Percentiles rank a stretch among this genome's conserved stretches.
Conservation (phyloP, 106 monocot genomes). For the Allium cepa region DNA sequence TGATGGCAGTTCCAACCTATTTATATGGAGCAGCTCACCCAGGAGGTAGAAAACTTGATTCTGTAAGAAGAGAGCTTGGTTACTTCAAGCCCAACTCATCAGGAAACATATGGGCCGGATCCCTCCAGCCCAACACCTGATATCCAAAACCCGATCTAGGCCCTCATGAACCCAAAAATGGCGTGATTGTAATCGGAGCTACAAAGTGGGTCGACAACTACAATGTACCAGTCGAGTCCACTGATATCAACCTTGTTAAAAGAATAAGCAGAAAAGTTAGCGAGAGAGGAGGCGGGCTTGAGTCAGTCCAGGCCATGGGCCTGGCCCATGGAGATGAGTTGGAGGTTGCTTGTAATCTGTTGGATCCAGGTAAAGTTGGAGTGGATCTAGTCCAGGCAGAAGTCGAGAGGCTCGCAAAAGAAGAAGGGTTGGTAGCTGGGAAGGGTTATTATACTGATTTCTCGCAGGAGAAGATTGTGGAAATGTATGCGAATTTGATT, state of each 20-base stretch:
- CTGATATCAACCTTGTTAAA: slow-evolving; percentile 30
- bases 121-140: slow-evolving; percentile 2
- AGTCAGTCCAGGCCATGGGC: slow-evolving; percentile 73
- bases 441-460: slow-evolving; percentile 84
- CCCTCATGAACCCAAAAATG: slow-evolving; percentile 26
- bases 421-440: slow-evolving; percentile 40
- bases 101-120: slow-evolving; percentile 50
- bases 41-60: slow-evolving; percentile 36
- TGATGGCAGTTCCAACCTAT: slow-evolving; percentile 57
- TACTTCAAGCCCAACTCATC: slow-evolving; percentile 72
- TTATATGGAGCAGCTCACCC: slow-evolving; percentile 68
- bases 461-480: slow-evolving; percentile 48
- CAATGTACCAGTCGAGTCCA: slow-evolving; percentile 56
- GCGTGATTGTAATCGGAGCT: slow-evolving; percentile 60
- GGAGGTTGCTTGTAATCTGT: slow-evolving; percentile 82
- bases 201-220: slow-evolving; percentile 27
- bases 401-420: slow-evolving; percentile 39
- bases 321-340: slow-evolving; percentile 42
- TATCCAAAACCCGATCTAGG: slow-evolving; percentile 51
- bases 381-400: slow-evolving; percentile 53
- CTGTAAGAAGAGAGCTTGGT: slow-evolving; percentile 65
- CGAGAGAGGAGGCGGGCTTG: slow-evolving; percentile 68
- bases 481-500: slow-evolving; percentile 30
- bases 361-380: slow-evolving; percentile 36
- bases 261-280: slow-evolving; percentile 57